Conservation (phyloP, 257 asterid species). For the Solanum pinnatisectum region DNA sequence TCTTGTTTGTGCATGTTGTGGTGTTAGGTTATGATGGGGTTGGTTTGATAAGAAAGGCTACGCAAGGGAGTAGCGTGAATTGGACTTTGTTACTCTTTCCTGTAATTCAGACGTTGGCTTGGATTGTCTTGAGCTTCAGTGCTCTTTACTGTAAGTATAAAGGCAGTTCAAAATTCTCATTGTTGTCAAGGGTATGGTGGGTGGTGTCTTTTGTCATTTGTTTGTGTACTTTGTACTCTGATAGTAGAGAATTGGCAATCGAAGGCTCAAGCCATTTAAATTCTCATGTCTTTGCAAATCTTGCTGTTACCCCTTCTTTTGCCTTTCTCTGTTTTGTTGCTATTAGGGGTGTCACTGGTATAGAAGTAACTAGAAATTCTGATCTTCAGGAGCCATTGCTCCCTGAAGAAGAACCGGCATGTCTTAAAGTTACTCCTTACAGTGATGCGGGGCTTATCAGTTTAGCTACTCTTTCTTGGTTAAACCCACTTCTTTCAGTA, state of each 20-base stretch:
- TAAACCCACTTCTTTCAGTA: conserved; percentile 80
- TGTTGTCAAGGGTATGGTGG: conserved; percentile 83
- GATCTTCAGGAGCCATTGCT: conserved; percentile 58
- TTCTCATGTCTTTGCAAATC: conserved; percentile 67
- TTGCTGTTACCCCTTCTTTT: conserved; percentile 54
- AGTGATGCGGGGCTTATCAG: conserved; percentile 82
- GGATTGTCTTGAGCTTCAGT: conserved; percentile 68
- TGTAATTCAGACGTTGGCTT: conserved; percentile 49
- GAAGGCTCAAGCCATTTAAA: conserved; percentile 48
- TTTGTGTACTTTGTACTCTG: conserved; percentile 45
- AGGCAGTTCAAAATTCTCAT: conserved; percentile 38
- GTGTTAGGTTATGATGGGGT: conserved; percentile 59
- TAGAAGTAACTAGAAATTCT: conserved; percentile 44
- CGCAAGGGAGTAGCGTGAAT: conserved; percentile 8
- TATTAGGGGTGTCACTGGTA: conserved; percentile 56
- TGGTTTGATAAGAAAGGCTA: conserved; percentile 29
- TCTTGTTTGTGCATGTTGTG: conserved; percentile 44
- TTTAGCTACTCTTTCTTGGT: conserved; percentile 85
- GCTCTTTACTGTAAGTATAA: conserved; percentile 47
- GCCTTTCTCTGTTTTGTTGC: conserved; percentile 67
- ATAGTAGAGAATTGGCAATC: conserved; percentile 38
- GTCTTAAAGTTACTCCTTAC: conserved; percentile 85
- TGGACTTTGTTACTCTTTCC: conserved; percentile 56
- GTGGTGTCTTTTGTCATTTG: conserved; percentile 49
- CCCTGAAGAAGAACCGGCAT: conserved; percentile 78